phyloP scores from a whole-genome alignment of 2,329 filamentous ascomycete species.

The Monilinia vaccinii-corymbosi region DNA sequence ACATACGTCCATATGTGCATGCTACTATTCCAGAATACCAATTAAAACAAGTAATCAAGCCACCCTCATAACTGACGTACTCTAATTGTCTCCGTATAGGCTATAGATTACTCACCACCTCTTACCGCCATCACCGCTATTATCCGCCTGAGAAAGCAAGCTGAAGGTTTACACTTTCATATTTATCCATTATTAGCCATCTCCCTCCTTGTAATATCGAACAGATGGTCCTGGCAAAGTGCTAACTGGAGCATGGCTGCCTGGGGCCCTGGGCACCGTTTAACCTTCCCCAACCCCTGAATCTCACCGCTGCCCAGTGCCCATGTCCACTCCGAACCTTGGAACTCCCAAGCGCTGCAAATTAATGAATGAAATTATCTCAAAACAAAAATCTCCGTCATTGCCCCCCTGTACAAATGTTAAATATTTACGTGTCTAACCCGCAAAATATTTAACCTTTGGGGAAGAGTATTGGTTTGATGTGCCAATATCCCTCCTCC shows the following conservation, averaged over 20 bases:
- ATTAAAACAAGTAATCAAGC: not conserved
- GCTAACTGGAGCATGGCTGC: not conserved
- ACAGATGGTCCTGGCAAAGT: conserved; percentile 4
- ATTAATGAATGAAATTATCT: conserved; percentile 1
- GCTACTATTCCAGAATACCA: not conserved
- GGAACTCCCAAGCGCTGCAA: conserved; percentile 2
- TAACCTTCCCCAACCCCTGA: conserved; percentile 2
- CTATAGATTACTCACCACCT: not conserved
- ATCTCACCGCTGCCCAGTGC: conserved; percentile 3
- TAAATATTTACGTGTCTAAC: too few relatives aligned
- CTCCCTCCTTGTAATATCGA: conserved; percentile 3
- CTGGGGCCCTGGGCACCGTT: not conserved
- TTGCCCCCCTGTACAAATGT: too few relatives aligned
- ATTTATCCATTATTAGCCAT: not conserved
- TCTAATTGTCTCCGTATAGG: too few relatives aligned
- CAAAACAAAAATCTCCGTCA: conserved; percentile 2
- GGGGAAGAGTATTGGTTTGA: conserved; percentile 6
- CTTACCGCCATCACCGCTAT: conserved; percentile 4
- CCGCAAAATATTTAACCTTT: too few relatives aligned
- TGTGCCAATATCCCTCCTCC: not conserved
- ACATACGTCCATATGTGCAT: not conserved
- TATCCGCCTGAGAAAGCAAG: not conserved
- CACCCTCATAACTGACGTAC: not conserved
- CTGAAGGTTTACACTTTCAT: not conserved
- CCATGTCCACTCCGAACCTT: not conserved